Evolutionary conservation across 495 filamentous ascomycete genomes (phyloP), one percentile per base, ranked within the genome.

Genomic region (Podospora didyma): DNA sequence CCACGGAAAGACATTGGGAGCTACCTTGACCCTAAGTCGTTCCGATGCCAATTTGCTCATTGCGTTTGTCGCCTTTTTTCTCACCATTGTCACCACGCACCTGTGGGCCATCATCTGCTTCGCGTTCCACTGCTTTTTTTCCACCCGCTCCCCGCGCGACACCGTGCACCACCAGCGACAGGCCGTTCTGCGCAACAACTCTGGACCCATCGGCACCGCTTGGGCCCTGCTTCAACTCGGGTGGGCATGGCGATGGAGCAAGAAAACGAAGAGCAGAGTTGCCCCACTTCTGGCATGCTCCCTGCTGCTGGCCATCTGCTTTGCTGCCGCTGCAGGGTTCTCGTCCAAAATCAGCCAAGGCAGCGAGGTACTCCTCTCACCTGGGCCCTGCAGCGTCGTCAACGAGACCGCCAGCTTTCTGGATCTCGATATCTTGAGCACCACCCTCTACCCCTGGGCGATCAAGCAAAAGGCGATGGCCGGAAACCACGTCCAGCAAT

Each of bases 21-120:
- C 48, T 0, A 68, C 62, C 6, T 44, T 65, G 0, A 68, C 66
- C n/a, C 42, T 62, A 21, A 48, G 19, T 20, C 49, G 55, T 22
- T 11, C 31, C 7, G 35, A 62, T 17, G 66, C 52, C 11, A 63
- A 54, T 35, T 51, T 62, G 21, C 57, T 68, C 5, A 65, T 65
- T 34, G 60, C 62, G 9, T 64, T 62, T 41, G 37, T 60, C 9
- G 63, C 63, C 9, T 58, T 66, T 42, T 66, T 66, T 23, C 41
- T 66, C 14, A 46, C 51, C 6, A 44, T 60, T 16, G 55, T 62
- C 21, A 57, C 46, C 1, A 57, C 50, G 10, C 49, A 47, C 12
- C 39, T 66, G 21, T 66, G 63, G 63, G 22, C 53, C 7, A 54
- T 63, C 22, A n/a, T 55, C 17, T 60, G 54, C 45, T 54, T 60